These are phyloP conservation scores for Podospora anserina DNA, from an alignment of 495 filamentous ascomycete genomes.

Conservation along the genomic window DNA sequence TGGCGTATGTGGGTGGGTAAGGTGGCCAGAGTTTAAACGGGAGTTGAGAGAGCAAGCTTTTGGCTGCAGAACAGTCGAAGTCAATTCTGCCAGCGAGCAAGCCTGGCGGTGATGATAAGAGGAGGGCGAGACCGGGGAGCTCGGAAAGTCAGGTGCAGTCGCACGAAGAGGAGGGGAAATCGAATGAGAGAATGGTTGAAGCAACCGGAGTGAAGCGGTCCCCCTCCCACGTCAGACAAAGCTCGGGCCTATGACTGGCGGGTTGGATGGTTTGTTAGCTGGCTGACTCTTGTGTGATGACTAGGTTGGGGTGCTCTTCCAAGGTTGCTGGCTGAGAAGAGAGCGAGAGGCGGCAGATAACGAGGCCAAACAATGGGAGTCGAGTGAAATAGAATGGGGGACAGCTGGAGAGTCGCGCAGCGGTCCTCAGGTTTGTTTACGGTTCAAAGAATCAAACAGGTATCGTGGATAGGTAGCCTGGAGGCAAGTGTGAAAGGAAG, in stretches of 20 bases:
- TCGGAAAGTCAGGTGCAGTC: neutral
- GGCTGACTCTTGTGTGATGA: neutral
- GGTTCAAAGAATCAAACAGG: neutral
- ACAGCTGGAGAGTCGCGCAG: neutral
- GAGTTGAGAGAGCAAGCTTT: neutral
- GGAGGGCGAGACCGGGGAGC: neutral
- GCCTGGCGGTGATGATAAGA: neutral
- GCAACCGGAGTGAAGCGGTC: neutral
- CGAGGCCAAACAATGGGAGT: neutral
- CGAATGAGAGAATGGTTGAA: neutral
- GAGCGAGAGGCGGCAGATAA: neutral
- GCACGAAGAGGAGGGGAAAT: constrained; percentile 2
- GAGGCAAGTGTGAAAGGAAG: neutral
- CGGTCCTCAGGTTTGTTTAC: neutral
- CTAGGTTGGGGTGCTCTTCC: neutral
- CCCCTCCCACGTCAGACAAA: constrained; percentile 7
- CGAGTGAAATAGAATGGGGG: neutral
- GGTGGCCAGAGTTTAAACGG: neutral
- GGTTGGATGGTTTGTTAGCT: neutral
- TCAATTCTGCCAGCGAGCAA: neutral
- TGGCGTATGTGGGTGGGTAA: neutral
- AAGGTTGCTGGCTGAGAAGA: neutral
- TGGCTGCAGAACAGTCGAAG: neutral
- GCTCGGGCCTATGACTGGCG: constrained; percentile 1
- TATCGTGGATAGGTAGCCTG: neutral